phyloP scores from a whole-genome alignment of 768 basidiomycete genomes.

The Tricholoma furcatifolium region DNA sequence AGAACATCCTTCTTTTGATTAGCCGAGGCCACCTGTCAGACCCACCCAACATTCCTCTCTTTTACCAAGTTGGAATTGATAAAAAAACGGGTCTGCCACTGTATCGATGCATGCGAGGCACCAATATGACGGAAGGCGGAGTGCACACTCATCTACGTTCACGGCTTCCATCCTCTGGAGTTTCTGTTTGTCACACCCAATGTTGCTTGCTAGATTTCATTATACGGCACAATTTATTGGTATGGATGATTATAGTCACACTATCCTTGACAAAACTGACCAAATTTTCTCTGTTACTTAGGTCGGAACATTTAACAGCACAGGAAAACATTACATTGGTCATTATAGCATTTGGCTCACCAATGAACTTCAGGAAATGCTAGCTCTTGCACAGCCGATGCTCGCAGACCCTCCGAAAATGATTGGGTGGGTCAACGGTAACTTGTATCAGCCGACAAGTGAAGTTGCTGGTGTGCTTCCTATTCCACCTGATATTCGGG shows the following conservation, averaged over 20 bases:
- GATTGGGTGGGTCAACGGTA: conserved; percentile 9
- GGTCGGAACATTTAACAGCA: conserved; percentile 22
- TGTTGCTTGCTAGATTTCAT: conserved; percentile 22
- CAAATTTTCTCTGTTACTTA: no score
- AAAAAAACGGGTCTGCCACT: conserved; percentile 21
- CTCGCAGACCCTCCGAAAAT: background rate
- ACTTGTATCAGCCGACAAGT: conserved; percentile 4
- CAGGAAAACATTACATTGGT: conserved; percentile 16
- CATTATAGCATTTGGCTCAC: conserved; percentile 21
- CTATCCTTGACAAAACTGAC: no score
- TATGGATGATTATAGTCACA: no score
- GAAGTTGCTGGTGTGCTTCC: conserved; percentile 8
- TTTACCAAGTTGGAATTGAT: no score
- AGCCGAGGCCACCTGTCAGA: no score
- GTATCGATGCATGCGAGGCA: conserved; percentile 26
- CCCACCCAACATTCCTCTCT: no score
- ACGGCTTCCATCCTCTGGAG: conserved; percentile 19
- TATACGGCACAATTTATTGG: conserved; percentile 28
- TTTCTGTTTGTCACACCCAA: conserved; percentile 20
- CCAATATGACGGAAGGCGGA: conserved; percentile 33
- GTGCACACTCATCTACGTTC: conserved; percentile 30
- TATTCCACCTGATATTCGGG: background rate
- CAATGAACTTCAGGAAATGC: conserved; percentile 11
- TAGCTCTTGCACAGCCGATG: background rate
- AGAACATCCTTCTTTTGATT: conserved; percentile 27